Percentiles rank a stretch among this genome's conserved stretches.
phyloP scores from a whole-genome alignment of 2,329 filamentous ascomycete genomes.

The Fusarium sp. region DNA sequence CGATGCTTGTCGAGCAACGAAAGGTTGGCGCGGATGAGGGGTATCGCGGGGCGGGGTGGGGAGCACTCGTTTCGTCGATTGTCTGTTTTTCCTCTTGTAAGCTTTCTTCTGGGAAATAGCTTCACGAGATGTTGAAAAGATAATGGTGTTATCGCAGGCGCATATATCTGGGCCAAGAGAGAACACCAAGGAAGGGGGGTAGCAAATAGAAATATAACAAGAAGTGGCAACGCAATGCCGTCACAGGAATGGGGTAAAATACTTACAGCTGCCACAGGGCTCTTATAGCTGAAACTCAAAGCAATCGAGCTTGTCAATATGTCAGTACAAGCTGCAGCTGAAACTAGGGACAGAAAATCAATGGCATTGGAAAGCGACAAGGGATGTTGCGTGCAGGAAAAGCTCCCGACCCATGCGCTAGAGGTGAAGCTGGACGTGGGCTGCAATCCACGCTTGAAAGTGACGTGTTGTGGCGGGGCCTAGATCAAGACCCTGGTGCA shows the following conservation, averaged over 20 bases:
- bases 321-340: conserved; percentile 38
- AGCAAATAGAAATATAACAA: conserved; percentile 9
- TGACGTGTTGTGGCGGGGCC: conserved; percentile 50
- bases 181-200: conserved; percentile 1
- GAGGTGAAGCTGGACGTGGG: conserved; percentile 46
- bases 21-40: conserved; percentile 80
- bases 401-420: conserved; percentile 39
- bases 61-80: conserved; percentile 72
- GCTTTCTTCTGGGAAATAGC: conserved; percentile 63
- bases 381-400: conserved; percentile 37
- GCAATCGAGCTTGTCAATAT: conserved; percentile 28
- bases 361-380: conserved; percentile 38
- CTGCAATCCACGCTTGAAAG: conserved; percentile 49
- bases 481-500: conserved; percentile 41
- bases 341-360: conserved; percentile 17
- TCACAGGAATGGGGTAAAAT: conserved; percentile 15
- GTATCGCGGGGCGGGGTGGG: conserved; percentile 74
- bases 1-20: conserved; percentile 70
- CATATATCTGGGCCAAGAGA: not conserved
- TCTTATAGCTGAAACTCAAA: conserved; percentile 24
- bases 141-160: not conserved
- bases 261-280: conserved; percentile 45
- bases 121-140: conserved; percentile 33
- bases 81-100: conserved; percentile 75
- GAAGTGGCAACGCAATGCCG: conserved; percentile 21